Base-by-base conservation (phyloP, 257 asterid species). In the Lithospermum erythrorhizon region DNA sequence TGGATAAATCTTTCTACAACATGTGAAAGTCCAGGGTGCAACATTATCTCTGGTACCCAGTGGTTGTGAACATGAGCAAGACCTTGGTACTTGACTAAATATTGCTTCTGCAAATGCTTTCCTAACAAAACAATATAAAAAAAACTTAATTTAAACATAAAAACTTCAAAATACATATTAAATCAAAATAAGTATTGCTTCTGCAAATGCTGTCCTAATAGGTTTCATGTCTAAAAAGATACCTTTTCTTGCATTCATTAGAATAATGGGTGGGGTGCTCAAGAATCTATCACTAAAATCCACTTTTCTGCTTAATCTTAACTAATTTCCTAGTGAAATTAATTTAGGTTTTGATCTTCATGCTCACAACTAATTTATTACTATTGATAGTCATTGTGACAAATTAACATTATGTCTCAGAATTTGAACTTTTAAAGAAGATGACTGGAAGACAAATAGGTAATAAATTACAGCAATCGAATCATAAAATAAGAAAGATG, bases 1-100 rank as follows among this genome's bases (percentile, higher is more conserved):
- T 66, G 72, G 67, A 52, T 73, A 69, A 69, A 81, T 62, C 65
- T 65, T 57, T 82, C 73, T 66, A 83, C 66, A 53, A 83, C 76
- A 53, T 29, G 32, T 56, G 84, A 79, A 64, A 58, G 67, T 75
- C 77, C 83, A 59, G 69, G 54, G 55, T 81, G 82, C 71, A 86
- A 66, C 55, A 68, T 82, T 29, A 66, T 66, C 68, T 83, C 89
- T 19, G 88, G 75, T 35, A 83, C 80, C 95, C 95, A 86, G 22
- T 77, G 86, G 72, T 81, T 83, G 79, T 86, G 84, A 76, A 82
- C 66, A 61, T 86, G 91, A 62, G 89, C 82, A 77, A 86, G 95
- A 59, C 89, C 91, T 19, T 57, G 69, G 70, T 83, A 86, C 67
- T 86, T 83, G 54, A 86, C 89, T 68, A 86, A 79, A 81, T 79